Conservation (phyloP, 352 stramenopile genomes). For the Aphanomyces invadans region DNA sequence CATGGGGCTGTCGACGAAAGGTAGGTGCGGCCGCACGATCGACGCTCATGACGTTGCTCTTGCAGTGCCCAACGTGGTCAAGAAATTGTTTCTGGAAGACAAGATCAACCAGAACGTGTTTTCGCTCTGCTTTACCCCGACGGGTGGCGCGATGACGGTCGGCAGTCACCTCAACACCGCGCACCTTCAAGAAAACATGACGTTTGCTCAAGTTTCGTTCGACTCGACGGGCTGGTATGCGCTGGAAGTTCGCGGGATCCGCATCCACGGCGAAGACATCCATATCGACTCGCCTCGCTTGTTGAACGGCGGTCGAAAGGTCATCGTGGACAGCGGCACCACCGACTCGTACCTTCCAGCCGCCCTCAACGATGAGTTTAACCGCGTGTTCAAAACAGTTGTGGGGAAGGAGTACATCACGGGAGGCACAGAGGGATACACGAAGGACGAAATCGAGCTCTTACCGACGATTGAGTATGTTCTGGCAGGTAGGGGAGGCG, state of each 20-base stretch:
- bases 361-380: constrained; percentile 45
- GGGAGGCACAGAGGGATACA: constrained; percentile 44
- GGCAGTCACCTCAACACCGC: constrained; percentile 37
- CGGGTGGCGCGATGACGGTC: constrained; percentile 64
- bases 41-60: not conserved
- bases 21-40: too few species aligned
- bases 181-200: constrained; percentile 34
- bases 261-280: constrained; percentile 52
- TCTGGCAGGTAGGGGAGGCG: constrained; percentile 32
- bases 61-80: constrained; percentile 56
- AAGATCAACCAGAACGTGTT: constrained; percentile 79
- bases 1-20: constrained; percentile 70
- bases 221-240: constrained; percentile 45
- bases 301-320: constrained; percentile 35
- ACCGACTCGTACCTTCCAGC: constrained; percentile 74
- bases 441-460: constrained; percentile 35
- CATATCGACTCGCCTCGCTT: constrained; percentile 37
- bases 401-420: constrained; percentile 25
- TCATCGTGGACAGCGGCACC: constrained; percentile 80
- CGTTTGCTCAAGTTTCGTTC: constrained; percentile 21
- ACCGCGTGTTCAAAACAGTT: constrained; percentile 38
- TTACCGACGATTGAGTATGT: constrained; percentile 65
- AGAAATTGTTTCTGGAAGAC: constrained; percentile 63
- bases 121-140: constrained; percentile 60
- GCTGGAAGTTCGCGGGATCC: constrained; percentile 57